A percentile compares a stretch with the other conserved stretches of the same genome.
Evolutionary conservation across 371 early-diverging fungal genomes (phyloP).

Genomic region (Quaeritorhiza haematococci): DNA sequence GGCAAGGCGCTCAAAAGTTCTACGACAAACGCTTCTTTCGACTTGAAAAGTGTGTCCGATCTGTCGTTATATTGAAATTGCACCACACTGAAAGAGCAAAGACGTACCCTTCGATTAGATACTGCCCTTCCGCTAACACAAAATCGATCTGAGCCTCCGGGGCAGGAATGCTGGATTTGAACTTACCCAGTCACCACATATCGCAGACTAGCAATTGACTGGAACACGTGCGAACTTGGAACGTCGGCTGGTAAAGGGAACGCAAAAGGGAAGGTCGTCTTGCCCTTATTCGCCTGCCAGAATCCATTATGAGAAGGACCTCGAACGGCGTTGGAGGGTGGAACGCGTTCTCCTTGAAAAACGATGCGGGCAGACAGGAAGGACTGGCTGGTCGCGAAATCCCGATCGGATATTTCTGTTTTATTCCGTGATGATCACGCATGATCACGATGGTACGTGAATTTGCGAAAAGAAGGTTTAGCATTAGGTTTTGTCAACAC

Average conservation of each 20-base stretch:
- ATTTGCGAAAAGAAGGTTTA: too few species aligned
- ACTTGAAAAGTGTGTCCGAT: constrained; percentile 42
- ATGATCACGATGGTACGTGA: too few species aligned
- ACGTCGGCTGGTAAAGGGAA: constrained; percentile 50
- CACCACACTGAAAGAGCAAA: constrained; percentile 34
- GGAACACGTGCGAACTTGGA: constrained; percentile 49
- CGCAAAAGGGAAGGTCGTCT: constrained; percentile 57
- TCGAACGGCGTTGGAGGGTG: constrained; percentile 49
- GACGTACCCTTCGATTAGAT: background rate
- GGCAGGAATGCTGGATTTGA: background rate
- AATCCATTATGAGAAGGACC: constrained; percentile 45
- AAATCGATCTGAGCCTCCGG: too few species aligned
- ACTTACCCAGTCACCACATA: constrained; percentile 55
- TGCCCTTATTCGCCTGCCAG: constrained; percentile 54
- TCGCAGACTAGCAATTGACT: constrained; percentile 40
- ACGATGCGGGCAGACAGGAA: constrained; percentile 45
- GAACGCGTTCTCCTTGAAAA: constrained; percentile 51
- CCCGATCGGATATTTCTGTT: constrained; percentile 41
- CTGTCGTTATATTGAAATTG: constrained; percentile 40
- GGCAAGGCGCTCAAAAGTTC: constrained; percentile 27
- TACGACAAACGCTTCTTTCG: constrained; percentile 50
- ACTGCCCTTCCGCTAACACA: constrained; percentile 2
- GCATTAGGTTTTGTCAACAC: background rate
- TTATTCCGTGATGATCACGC: too few species aligned
- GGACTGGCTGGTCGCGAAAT: constrained; percentile 41